phyloP scores from a whole-genome alignment of 345 rosid genomes.

The Heritiera fomes region DNA sequence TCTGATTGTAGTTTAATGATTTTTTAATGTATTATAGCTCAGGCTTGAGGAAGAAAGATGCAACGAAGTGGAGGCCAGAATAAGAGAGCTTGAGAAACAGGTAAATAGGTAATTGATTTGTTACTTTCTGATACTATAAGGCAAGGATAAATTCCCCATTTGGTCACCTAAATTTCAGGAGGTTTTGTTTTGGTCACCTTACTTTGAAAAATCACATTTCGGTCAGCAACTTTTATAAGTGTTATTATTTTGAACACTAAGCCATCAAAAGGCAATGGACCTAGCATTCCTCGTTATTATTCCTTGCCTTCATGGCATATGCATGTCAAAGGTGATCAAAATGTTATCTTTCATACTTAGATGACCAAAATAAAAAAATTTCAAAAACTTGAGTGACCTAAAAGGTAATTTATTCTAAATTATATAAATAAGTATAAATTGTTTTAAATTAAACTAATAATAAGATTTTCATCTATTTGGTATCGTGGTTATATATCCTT shows the following conservation, averaged over 20 bases:
- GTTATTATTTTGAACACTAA: background rate
- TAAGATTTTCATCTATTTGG: background rate
- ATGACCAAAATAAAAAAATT: background rate
- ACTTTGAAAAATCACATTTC: background rate
- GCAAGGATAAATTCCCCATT: background rate
- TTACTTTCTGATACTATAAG: background rate
- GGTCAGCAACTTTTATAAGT: background rate
- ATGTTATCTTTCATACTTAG: background rate
- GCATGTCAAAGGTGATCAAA: background rate
- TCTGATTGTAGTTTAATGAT: slow-evolving; percentile 13
- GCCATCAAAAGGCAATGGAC: too few species aligned
- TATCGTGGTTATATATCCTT: background rate
- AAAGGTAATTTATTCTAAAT: background rate
- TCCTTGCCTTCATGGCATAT: background rate
- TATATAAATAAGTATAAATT: background rate
- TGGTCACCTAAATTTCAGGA: background rate
- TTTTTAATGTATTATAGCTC: slow-evolving; percentile 51
- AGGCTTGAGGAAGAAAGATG: slow-evolving; percentile 84
- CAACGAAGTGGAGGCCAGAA: slow-evolving; percentile 88
- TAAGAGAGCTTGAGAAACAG: slow-evolving; percentile 98
- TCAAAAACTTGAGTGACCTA: background rate
- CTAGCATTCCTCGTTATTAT: background rate
- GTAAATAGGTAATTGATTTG: slow-evolving; percentile 61
- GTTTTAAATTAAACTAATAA: background rate
- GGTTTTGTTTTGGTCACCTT: too few species aligned